phyloP scores from a whole-genome alignment of 768 basidiomycete genomes.

The Tylopilus rubrobrunneus region DNA sequence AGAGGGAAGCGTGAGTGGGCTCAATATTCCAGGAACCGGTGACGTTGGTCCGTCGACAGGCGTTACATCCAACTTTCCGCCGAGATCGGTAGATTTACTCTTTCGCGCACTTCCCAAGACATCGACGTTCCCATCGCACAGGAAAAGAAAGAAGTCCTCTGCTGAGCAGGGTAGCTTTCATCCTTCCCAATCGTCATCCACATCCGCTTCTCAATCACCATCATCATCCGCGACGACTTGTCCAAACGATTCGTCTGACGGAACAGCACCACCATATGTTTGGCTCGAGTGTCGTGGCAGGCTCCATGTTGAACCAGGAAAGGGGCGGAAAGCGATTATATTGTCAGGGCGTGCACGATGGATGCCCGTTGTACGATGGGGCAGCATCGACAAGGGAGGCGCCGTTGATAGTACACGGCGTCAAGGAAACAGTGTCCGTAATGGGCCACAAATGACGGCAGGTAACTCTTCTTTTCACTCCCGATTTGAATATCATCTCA shows the following conservation, averaged over 20 bases:
- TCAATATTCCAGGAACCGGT: conserved; percentile 14
- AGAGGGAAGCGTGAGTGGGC: conserved; percentile 38
- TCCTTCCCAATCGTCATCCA: conserved; percentile 1
- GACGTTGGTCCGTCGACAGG: conserved; percentile 16
- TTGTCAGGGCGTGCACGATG: conserved; percentile 74
- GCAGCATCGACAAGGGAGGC: conserved; percentile 47
- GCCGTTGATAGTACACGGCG: conserved; percentile 18
- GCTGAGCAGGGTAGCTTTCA: neutral
- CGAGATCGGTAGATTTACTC: conserved; percentile 73
- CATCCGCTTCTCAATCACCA: neutral
- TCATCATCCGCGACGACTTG: neutral
- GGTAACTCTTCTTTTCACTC: conserved; percentile 6
- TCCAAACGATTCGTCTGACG: conserved; percentile 1
- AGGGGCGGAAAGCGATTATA: conserved; percentile 91
- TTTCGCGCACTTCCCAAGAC: conserved; percentile 76
- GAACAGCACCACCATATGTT: conserved; percentile 46
- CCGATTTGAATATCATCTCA: neutral
- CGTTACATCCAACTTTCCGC: conserved; percentile 17
- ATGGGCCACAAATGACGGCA: conserved; percentile 16
- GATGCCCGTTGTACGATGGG: conserved; percentile 65
- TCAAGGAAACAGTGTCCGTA: neutral
- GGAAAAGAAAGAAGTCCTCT: neutral
- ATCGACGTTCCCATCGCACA: neutral
- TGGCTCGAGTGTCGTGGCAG: conserved; percentile 93
- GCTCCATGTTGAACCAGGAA: conserved; percentile 88